Base-by-base conservation (phyloP, 2,329 filamentous ascomycete species). In the Xylaria arbuscula region DNA sequence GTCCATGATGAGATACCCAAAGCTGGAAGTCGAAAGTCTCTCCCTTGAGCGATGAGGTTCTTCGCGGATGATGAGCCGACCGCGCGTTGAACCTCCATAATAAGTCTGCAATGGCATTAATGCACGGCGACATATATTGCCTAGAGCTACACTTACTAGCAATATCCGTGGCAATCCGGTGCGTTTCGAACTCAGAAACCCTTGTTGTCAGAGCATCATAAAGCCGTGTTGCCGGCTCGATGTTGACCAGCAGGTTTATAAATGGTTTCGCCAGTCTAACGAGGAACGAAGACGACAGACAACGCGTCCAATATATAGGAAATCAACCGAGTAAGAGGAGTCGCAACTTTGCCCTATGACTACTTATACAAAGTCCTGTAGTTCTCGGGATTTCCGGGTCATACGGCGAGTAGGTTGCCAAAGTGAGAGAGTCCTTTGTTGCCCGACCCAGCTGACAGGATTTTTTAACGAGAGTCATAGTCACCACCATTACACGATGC, bases 341-440 rank as follows among this genome's bases (percentile, higher is more conserved):
- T 6, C 51, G 56, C 22, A 40, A 36, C 10, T 38, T 32, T 45
- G 50, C 24, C n/a, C 42, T 47, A 47, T 67, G 38, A 47, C 9
- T 50, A 28, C 28, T 3, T 28, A 53, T 38, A 56, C 11, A 28
- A 38, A 10, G 42, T 56, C 40, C 24, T 13, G 24, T 47, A 42
- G 55, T 32, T 19, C 28, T 48, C 47, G n/a, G 22, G 22, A 28
- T 50, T 10, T 9, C 19, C 40, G n/a, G 50, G 65, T 62, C 57
- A 65, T 56, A 58, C 51, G 60, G 34, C 24, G 45, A 38, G 45
- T 15, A 51, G 40, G 36, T 36, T 57, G 66, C 24, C 50, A 19
- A 17, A 36, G 4, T 42, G 17, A 19, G 15, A 38, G 50, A n/a
- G n/a, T 50, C 34, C 55, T 60, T 45, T 64, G 56, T 28, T 58